Conservation (phyloP, 495 filamentous ascomycete species). For the Bathelium albidoporum region DNA sequence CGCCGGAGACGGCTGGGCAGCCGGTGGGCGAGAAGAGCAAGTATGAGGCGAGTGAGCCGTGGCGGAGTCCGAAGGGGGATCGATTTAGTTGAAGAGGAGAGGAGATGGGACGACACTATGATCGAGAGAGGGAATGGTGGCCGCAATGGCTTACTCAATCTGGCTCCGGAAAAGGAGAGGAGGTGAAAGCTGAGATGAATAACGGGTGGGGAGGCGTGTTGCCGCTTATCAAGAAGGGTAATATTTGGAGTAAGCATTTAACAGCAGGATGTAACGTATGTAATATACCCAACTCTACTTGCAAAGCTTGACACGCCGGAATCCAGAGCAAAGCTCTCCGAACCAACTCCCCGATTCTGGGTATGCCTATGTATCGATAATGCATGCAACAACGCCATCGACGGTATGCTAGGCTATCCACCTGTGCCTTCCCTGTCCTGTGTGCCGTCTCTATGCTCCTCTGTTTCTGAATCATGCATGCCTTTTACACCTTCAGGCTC, state of each 20-base stretch:
- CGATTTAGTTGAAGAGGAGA: slow-evolving; percentile 51
- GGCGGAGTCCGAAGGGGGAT: slow-evolving; percentile 66
- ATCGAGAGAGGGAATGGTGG: too few relatives aligned
- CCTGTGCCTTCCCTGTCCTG: background rate
- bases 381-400: background rate
- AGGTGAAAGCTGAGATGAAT: background rate
- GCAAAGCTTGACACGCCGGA: background rate
- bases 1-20: slow-evolving; percentile 60
- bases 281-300: slow-evolving; percentile 4
- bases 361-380: background rate
- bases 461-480: background rate
- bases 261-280: background rate
- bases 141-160: too few relatives aligned
- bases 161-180: background rate
- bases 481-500: background rate
- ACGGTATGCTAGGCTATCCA: too few relatives aligned
- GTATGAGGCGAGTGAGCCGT: slow-evolving; percentile 73
- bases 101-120: background rate
- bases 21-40: slow-evolving; percentile 72
- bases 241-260: background rate
- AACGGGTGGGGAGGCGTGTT: too few relatives aligned
- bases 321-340: background rate
- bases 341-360: background rate
- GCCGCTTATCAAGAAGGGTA: too few relatives aligned
- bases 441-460: background rate